phyloP scores from a whole-genome alignment of 2,329 filamentous ascomycete genomes.

The Elsinoe ampelina region DNA sequence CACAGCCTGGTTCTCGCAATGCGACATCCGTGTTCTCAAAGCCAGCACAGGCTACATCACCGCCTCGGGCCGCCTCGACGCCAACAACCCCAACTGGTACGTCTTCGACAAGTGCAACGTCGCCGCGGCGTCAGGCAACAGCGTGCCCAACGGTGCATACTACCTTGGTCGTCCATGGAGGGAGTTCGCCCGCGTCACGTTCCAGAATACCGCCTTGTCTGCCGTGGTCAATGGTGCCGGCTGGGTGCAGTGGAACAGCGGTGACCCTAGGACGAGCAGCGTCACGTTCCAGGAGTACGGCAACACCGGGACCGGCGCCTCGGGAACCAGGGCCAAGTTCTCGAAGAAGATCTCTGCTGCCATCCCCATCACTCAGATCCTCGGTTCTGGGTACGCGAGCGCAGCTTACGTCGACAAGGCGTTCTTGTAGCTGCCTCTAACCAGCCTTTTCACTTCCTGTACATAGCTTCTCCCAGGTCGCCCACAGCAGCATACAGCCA shows the following conservation, averaged over 20 bases:
- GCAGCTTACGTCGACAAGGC: slow-evolving; percentile 35
- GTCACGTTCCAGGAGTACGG: slow-evolving; percentile 51
- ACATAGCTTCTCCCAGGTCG: background rate
- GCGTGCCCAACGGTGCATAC: slow-evolving; percentile 32
- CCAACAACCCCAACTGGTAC: slow-evolving; percentile 39
- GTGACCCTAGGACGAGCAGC: slow-evolving; percentile 40
- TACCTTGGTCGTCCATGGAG: slow-evolving; percentile 48
- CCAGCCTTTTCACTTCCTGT: background rate
- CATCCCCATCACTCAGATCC: slow-evolving; percentile 35
- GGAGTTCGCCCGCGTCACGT: slow-evolving; percentile 42
- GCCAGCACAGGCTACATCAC: slow-evolving; percentile 38
- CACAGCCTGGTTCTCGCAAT: slow-evolving; percentile 43
- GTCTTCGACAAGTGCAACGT: slow-evolving; percentile 48
- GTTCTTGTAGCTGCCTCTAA: slow-evolving; percentile 24
- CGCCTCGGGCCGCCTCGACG: slow-evolving; percentile 32
- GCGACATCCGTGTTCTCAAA: slow-evolving; percentile 39
- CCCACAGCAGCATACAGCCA: too few relatives aligned
- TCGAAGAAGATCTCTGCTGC: slow-evolving; percentile 32
- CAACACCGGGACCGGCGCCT: slow-evolving; percentile 50
- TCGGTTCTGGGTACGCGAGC: slow-evolving; percentile 35
- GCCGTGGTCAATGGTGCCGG: slow-evolving; percentile 51
- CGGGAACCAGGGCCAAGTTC: slow-evolving; percentile 45
- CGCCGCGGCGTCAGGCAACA: slow-evolving; percentile 32
- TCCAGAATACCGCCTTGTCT: slow-evolving; percentile 44
- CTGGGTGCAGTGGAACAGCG: slow-evolving; percentile 48